Conservation (phyloP, 73 alveolate species). For the Paramecium sonneborni region DNA sequence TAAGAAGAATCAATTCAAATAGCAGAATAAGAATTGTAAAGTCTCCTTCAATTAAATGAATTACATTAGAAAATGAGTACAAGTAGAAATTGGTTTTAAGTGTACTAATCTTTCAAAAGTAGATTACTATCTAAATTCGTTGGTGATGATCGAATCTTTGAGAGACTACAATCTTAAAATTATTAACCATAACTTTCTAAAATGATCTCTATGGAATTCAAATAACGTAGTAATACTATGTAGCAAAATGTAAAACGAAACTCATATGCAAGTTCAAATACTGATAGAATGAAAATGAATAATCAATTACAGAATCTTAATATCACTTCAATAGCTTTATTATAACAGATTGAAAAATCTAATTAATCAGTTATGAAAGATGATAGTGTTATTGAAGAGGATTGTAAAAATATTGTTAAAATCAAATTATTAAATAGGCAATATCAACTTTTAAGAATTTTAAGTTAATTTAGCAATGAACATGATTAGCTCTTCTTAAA, state of each 20-base stretch:
- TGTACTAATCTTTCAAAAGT: neutral
- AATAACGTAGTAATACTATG: neutral
- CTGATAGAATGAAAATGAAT: neutral
- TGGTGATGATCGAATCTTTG: neutral
- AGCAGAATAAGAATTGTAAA: neutral
- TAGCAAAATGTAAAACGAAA: neutral
- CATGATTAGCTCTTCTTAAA: neutral
- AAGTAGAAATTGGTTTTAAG: neutral
- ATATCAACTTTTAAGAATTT: neutral
- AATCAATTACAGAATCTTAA: neutral
- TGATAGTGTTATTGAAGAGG: neutral
- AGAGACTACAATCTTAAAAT: neutral
- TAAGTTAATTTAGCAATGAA: neutral
- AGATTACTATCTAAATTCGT: neutral
- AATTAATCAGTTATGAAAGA: neutral
- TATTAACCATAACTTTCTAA: neutral
- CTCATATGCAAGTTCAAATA: neutral
- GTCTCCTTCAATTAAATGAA: neutral
- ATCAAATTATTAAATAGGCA: neutral
- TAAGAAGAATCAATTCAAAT: conserved; percentile 8
- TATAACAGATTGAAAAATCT: neutral
- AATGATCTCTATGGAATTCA: neutral
- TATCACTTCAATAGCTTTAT: neutral
- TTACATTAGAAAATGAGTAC: neutral
- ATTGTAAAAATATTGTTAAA: neutral